Evolutionary conservation across 495 filamentous ascomycete species (phyloP).

Genomic region (Aspergillus campestris): DNA sequence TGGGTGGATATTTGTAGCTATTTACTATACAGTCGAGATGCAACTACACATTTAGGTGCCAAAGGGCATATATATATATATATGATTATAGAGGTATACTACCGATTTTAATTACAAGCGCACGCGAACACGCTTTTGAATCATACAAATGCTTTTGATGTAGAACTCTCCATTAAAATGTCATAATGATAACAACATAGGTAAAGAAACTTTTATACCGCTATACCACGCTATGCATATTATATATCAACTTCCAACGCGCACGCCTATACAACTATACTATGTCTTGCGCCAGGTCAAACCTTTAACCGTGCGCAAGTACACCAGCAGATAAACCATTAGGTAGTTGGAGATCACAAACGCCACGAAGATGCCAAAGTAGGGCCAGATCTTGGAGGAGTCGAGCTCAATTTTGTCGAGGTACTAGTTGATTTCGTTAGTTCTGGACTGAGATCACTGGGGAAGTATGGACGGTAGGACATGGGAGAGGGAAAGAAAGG

Average conservation of each 20-base stretch:
- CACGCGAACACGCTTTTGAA: not conserved
- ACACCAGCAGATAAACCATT: conserved; percentile 51
- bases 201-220: too few relatives aligned
- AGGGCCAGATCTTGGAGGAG: conserved; percentile 53
- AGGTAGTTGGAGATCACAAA: conserved; percentile 64
- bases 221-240: too few relatives aligned
- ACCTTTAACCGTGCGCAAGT: conserved; percentile 31
- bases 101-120: too few relatives aligned
- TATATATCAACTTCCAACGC: too few relatives aligned
- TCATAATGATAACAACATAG: too few relatives aligned
- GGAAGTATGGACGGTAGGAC: too few relatives aligned
- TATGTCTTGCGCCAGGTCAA: conserved; percentile 17
- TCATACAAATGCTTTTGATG: not conserved
- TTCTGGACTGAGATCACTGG: not conserved
- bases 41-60: not conserved
- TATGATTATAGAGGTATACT: too few relatives aligned
- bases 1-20: too few relatives aligned
- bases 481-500: not conserved
- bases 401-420: conserved; percentile 52
- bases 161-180: too few relatives aligned
- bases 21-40: not conserved
- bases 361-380: conserved; percentile 65
- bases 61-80: too few relatives aligned
- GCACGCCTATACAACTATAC: not conserved
- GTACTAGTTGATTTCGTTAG: conserved; percentile 40